Base-by-base conservation (phyloP, 1,284 basidiomycete species). In the Ceratobasidium sp. region DNA sequence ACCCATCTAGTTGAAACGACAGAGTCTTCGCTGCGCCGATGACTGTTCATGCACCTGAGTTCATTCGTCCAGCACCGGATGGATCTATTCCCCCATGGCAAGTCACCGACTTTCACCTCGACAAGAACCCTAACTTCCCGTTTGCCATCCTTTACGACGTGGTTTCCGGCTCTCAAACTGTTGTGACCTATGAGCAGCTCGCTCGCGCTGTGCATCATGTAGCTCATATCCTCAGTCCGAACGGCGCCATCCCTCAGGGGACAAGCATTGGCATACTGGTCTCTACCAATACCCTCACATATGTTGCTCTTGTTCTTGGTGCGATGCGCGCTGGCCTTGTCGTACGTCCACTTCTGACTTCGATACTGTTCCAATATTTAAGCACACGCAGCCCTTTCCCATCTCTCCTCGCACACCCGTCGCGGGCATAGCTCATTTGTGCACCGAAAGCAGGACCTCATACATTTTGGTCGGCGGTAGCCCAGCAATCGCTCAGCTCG, bases 241-340 rank as follows among this genome's bases (percentile, higher is more conserved):
- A 26, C 13, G 46, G 46, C 14, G 14, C 7, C 5, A 14, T 21
- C 28, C 63, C 47, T 13, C 63, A 54, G 38, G 63, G 63, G 13
- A 66, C 63, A 4, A 50, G 35, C n/a, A 38, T 66, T 11, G 63
- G 63, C 7, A 35, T 66, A 5, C 32, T 66, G 5, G 32, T 54
- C 16, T 66, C 63, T 1, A 26, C 63, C 2, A 23, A 66, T 52
- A 28, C 63, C 2, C 50, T 66, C 26, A 11, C 28, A 30, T 66
- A 66, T 32, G 28, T 66, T 46, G 26, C 47, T 18, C 14, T 66
- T 1, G 32, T 66, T 18, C 46, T 50, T 16, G 63, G 63, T n/a
- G 63, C 63, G 28, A 66, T 66, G 35, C 26, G 63, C 8, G 61
- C 61, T 8, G 61, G 61, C n/a, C 46, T 63, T 46, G 61, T 63